A percentile compares a stretch with the other conserved stretches of the same genome.
Evolutionary conservation across 441 rosid genomes (phyloP).

Genomic region (Populus hybrid): DNA sequence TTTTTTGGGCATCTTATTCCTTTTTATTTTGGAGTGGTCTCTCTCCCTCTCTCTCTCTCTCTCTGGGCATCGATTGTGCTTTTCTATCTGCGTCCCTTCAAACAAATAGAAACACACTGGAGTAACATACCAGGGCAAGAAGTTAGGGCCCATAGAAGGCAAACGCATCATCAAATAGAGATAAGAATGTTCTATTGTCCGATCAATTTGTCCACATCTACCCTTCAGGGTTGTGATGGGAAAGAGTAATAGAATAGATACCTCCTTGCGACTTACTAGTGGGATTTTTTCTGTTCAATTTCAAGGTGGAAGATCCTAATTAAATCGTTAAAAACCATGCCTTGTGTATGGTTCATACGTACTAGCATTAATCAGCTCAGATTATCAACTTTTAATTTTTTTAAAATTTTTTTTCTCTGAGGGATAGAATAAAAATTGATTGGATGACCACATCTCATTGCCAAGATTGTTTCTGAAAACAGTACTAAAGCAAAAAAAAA

Average conservation of each 20-base stretch:
- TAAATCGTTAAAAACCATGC: not conserved
- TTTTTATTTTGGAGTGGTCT: not conserved
- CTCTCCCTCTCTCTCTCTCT: not conserved
- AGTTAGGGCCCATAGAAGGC: not conserved
- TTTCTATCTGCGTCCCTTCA: not conserved
- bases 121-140: not conserved
- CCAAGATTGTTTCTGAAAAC: not conserved
- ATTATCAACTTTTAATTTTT: not conserved
- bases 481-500: too few relatives aligned
- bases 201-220: not conserved
- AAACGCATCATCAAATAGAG: not conserved
- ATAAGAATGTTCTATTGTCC: slow-evolving; percentile 13
- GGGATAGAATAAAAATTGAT: not conserved
- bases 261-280: not conserved
- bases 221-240: not conserved
- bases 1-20: slow-evolving; percentile 1
- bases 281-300: not conserved
- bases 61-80: too few relatives aligned
- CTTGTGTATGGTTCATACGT: not conserved
- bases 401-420: not conserved
- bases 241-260: not conserved
- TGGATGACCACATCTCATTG: not conserved
- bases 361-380: not conserved
- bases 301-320: not conserved
- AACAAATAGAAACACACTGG: not conserved